Evolutionary conservation across 208 protist species (phyloP).

Genomic region (Trypanosoma cruzi): DNA sequence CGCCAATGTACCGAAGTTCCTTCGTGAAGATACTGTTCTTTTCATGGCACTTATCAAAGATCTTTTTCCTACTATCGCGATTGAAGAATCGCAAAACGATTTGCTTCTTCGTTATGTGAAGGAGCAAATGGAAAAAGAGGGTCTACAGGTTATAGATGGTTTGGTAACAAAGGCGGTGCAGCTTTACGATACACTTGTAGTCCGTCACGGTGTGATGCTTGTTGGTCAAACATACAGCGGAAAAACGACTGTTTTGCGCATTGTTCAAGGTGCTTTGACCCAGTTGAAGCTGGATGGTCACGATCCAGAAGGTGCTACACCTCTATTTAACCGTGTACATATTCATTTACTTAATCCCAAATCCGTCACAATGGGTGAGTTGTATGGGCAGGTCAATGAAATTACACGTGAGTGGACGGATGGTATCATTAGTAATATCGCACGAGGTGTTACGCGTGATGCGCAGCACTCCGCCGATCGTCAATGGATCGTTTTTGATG

Average conservation of each 20-base stretch:
- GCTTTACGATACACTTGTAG: constrained; percentile 93
- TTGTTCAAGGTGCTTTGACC: constrained; percentile 84
- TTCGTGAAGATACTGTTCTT: constrained; percentile 94
- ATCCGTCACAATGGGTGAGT: constrained; percentile 96
- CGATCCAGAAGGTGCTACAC: constrained; percentile 58
- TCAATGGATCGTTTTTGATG: constrained; percentile 98
- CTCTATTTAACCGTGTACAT: constrained; percentile 86
- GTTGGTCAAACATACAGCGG: constrained; percentile 96
- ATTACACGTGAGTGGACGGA: constrained; percentile 98
- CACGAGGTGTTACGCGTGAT: constrained; percentile 83
- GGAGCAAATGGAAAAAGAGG: constrained; percentile 62
- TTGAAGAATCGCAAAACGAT: constrained; percentile 82
- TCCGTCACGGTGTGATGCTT: constrained; percentile 95
- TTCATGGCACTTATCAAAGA: constrained; percentile 95
- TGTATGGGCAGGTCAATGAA: constrained; percentile 97
- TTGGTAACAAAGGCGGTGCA: constrained; percentile 93
- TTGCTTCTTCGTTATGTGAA: constrained; percentile 82
- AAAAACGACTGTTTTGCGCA: constrained; percentile 91
- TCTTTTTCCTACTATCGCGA: constrained; percentile 91
- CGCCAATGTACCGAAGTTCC: constrained; percentile 95
- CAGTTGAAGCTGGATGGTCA: constrained; percentile 73
- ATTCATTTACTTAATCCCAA: constrained; percentile 95
- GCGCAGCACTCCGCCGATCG: constrained; percentile 72
- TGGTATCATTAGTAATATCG: constrained; percentile 95
- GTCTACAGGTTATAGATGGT: constrained; percentile 81